Percentiles rank a stretch among this genome's conserved stretches.
phyloP scores from a whole-genome alignment of 768 basidiomycete species.

The Podaxis carcinomalis region DNA sequence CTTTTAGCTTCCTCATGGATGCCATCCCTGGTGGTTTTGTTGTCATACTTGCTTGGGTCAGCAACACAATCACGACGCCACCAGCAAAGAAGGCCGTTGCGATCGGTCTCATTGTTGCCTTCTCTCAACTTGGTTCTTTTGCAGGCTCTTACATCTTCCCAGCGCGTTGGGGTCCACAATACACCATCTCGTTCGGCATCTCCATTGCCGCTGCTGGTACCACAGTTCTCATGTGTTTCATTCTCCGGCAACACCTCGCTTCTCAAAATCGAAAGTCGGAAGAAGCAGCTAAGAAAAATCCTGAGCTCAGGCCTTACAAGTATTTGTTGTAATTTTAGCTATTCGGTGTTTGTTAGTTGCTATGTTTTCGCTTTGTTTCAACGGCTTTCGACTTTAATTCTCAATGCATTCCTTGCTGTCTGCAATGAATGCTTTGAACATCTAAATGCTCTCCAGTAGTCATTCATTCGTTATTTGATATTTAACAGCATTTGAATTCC shows the following conservation, averaged over 20 bases:
- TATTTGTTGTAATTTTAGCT: background rate
- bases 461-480: too few relatives aligned
- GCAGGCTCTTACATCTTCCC: slow-evolving; percentile 62
- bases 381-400: background rate
- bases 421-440: too few relatives aligned
- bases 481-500: too few relatives aligned
- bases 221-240: slow-evolving; percentile 30
- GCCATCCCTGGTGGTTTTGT: slow-evolving; percentile 43
- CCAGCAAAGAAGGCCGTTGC: slow-evolving; percentile 66
- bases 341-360: background rate
- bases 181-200: slow-evolving; percentile 50
- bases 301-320: slow-evolving; percentile 1
- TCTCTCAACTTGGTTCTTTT: slow-evolving; percentile 51
- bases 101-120: slow-evolving; percentile 60
- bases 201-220: slow-evolving; percentile 43
- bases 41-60: slow-evolving; percentile 32
- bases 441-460: too few relatives aligned
- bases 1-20: slow-evolving; percentile 12
- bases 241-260: slow-evolving; percentile 25
- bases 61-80: slow-evolving; percentile 46
- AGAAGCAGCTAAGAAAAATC: slow-evolving; percentile 1
- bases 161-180: slow-evolving; percentile 45
- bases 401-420: too few relatives aligned
- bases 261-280: slow-evolving; percentile 23
- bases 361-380: background rate